Base-by-base conservation (phyloP, 2,329 filamentous ascomycete genomes). In the Sclerotinia glacialis region DNA sequence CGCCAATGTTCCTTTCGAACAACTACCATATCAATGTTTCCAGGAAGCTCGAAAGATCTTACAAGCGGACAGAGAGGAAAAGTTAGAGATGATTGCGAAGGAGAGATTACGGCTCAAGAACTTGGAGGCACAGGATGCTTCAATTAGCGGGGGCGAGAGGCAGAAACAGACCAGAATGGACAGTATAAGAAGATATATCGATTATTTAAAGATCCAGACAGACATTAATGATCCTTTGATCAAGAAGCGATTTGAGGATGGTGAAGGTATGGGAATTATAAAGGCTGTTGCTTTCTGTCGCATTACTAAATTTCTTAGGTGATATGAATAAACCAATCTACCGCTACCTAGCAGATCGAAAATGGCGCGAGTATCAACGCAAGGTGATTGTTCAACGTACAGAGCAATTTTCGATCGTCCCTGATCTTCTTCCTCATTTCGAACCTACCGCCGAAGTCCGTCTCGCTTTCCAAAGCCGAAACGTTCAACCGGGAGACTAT, bases 251-350 rank as follows among this genome's bases (percentile, higher is more conserved):
- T 98, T 96, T 72, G 95, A 99, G 77, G 93, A 98, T 78, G 93
- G 93, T 31, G 79, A 89, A 74, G 93, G 94, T 97, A 81, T 73
- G 85, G 78, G 21, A 46, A 53, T 23, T 63, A 59, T 37, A 64
- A 61, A 55, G 11, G 34, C 3, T 49, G 8, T 49, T 49, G 3
- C 44, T 18, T 49, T 47, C 16, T n/a, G 23, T 53, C 12, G 37
- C 55, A 61, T 66, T 61, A 14, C 64, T 66, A 66, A 66, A n/a
- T 21, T 16, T 44, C 16, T 12, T 23, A 97, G 93, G 90, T 71
- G 93, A 98, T 78, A 94, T 98, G 92, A 89, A 86, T 81, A 96
- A 96, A 78, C 94, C 94, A 70, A 93, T 99, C 76, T 99, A 99
- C 82, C 91, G 94, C 71, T 86, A 91, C 78, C 89, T 98, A 61